These are phyloP conservation scores for Pleoardoris graminearum DNA, from an alignment of 2,329 filamentous ascomycete genomes.

Conservation along the genomic window DNA sequence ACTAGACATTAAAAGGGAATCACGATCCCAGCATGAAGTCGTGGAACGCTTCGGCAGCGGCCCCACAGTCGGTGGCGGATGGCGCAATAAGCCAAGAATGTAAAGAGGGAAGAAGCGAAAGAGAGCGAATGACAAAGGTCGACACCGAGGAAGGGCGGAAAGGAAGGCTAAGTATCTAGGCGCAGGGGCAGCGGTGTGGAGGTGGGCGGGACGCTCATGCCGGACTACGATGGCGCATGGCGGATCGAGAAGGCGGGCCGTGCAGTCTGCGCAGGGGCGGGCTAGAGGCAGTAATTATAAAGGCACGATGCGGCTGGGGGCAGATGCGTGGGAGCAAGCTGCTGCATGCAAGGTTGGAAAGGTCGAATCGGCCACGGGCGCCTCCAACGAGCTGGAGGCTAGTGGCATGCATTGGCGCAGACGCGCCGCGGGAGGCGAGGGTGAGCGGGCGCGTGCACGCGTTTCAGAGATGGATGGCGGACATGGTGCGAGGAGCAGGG, in stretches of 20 bases:
- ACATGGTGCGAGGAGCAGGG: constrained; percentile 2
- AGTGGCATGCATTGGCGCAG: constrained; percentile 2
- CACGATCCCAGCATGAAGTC: constrained; percentile 25
- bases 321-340: constrained; percentile 1
- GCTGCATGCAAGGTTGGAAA: constrained; percentile 22
- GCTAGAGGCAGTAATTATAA: constrained; percentile 22
- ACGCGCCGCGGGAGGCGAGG: constrained; percentile 20
- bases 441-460: constrained; percentile 20
- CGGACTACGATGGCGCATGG: constrained; percentile 26
- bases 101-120: neutral
- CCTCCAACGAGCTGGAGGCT: constrained; percentile 7
- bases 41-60: neutral
- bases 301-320: constrained; percentile 12
- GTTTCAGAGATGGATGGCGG: constrained; percentile 22
- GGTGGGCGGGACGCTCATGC: constrained; percentile 11
- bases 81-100: constrained; percentile 11
- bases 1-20: constrained; percentile 26
- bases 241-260: constrained; percentile 23
- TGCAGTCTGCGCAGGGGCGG: constrained; percentile 10
- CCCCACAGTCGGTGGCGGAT: constrained; percentile 7
- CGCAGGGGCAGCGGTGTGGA: constrained; percentile 11
- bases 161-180: constrained; percentile 31
- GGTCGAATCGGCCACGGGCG: constrained; percentile 20
- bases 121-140: neutral
- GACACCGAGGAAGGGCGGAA: constrained; percentile 10